Evolutionary conservation across 495 filamentous ascomycete genomes (phyloP).

Genomic region (Aspergillus hancockii): DNA sequence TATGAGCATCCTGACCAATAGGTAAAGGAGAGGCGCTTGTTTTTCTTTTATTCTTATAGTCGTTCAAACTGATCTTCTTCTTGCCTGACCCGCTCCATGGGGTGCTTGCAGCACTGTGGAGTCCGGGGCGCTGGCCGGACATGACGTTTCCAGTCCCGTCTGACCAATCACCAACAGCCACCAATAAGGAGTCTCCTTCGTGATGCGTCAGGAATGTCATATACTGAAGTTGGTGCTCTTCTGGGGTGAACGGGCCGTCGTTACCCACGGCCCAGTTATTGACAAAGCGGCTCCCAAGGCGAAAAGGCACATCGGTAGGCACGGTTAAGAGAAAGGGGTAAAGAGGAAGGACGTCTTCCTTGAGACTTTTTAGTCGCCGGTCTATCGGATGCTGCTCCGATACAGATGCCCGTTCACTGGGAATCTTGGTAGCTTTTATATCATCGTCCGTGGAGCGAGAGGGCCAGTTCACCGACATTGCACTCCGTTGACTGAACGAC

Average conservation of each 20-base stretch:
- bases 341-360: slow-evolving; percentile 46
- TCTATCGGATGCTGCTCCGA: slow-evolving; percentile 40
- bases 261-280: slow-evolving; percentile 53
- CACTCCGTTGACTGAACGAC: slow-evolving; percentile 30
- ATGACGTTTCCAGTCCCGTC: slow-evolving; percentile 51
- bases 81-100: slow-evolving; percentile 32
- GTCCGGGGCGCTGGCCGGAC: slow-evolving; percentile 36
- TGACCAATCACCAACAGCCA: slow-evolving; percentile 54
- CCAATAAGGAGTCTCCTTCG: slow-evolving; percentile 47
- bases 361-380: slow-evolving; percentile 43
- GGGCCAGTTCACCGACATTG: slow-evolving; percentile 49
- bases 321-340: slow-evolving; percentile 53
- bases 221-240: slow-evolving; percentile 56
- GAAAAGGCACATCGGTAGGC: slow-evolving; percentile 46
- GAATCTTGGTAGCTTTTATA: slow-evolving; percentile 25
- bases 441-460: slow-evolving; percentile 33
- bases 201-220: slow-evolving; percentile 55
- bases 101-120: slow-evolving; percentile 38
- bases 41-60: slow-evolving; percentile 51
- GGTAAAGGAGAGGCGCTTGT: slow-evolving; percentile 26
- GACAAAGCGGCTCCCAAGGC: slow-evolving; percentile 37
- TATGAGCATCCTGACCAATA: slow-evolving; percentile 21
- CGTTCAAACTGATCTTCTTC: slow-evolving; percentile 53
- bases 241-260: slow-evolving; percentile 45
- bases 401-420: slow-evolving; percentile 21